A percentile compares a stretch with the other conserved stretches of the same genome.
Evolutionary conservation across 306 rosid species (phyloP).

Genomic region (Quercus robur): DNA sequence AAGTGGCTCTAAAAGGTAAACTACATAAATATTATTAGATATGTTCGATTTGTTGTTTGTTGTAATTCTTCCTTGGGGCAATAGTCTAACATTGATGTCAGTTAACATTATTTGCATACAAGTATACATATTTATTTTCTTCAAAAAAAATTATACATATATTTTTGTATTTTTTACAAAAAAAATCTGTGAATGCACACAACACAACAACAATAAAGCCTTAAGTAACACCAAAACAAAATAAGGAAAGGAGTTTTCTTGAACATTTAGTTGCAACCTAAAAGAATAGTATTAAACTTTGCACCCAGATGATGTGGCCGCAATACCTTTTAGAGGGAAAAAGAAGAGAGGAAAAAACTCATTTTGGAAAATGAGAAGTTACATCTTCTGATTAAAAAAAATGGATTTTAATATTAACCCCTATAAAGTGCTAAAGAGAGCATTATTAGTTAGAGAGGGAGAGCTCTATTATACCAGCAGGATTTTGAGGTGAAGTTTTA

Average conservation of each 20-base stretch:
- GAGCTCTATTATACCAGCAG: not conserved
- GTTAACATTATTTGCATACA: not conserved
- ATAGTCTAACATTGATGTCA: not conserved
- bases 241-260: too few relatives aligned
- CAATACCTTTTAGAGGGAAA: not conserved
- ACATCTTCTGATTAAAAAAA: not conserved
- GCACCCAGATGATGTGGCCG: not conserved
- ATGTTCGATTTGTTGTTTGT: not conserved
- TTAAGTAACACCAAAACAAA: too few relatives aligned
- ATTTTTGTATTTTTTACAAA: not conserved
- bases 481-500: not conserved
- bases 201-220: too few relatives aligned
- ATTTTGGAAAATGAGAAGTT: not conserved
- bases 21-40: not conserved
- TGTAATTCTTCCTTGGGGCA: not conserved
- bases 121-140: not conserved
- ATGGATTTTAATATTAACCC: not conserved
- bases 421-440: not conserved
- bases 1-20: constrained; percentile 44
- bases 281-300: not conserved
- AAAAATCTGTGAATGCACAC: not conserved
- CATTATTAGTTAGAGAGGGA: not conserved
- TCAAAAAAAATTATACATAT: not conserved
- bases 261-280: not conserved
- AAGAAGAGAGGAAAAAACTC: not conserved